phyloP scores from a whole-genome alignment of 2,329 filamentous ascomycete species.

The Neofusicoccum laricinum region DNA sequence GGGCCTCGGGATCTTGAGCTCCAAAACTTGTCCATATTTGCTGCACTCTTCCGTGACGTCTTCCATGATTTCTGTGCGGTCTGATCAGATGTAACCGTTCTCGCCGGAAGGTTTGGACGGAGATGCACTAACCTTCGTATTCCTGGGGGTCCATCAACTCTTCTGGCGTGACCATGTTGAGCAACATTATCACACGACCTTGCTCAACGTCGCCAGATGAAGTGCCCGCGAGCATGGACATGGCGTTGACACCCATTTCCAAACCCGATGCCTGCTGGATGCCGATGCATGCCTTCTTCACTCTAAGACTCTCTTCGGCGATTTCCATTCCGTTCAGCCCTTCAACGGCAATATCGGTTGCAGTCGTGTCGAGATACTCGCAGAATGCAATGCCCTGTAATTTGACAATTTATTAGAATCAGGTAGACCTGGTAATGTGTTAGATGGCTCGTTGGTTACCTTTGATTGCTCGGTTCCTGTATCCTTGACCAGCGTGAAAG shows the following conservation, averaged over 20 bases:
- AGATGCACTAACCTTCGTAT: conserved; percentile 70
- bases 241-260: conserved; percentile 95
- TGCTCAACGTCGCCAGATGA: conserved; percentile 74
- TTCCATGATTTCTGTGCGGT: conserved; percentile 81
- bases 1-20: conserved; percentile 91
- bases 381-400: conserved; percentile 88
- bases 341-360: conserved; percentile 83
- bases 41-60: conserved; percentile 90
- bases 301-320: conserved; percentile 80
- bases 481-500: conserved; percentile 88
- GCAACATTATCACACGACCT: conserved; percentile 80
- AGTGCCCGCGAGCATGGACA: conserved; percentile 95
- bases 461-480: conserved; percentile 79
- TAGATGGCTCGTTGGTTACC: conserved; percentile 53
- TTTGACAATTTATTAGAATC: conserved; percentile 2
- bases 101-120: conserved; percentile 1
- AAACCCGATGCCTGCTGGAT: conserved; percentile 88
- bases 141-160: conserved; percentile 93
- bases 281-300: conserved; percentile 85
- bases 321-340: conserved; percentile 92
- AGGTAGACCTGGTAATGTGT: conserved; percentile 16
- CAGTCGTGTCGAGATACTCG: conserved; percentile 77
- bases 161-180: conserved; percentile 98
- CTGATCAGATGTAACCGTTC: conserved; percentile 28
- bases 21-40: conserved; percentile 81